Conservation (phyloP, 768 basidiomycete species). For the Leccinum aurantiacum region DNA sequence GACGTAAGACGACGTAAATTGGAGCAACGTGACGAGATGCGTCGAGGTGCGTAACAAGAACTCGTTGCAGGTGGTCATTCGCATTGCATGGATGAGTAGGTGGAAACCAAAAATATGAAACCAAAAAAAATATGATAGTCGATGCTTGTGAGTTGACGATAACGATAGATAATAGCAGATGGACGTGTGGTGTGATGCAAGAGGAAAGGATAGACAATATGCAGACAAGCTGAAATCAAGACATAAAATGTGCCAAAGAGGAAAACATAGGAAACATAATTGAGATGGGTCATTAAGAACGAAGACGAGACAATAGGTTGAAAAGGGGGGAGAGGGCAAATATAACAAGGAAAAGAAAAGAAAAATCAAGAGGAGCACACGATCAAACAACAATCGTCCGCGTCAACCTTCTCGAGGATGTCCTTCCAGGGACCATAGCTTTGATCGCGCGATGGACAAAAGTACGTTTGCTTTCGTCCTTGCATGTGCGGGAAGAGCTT, state of each 20-base stretch:
- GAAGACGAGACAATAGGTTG: constrained; percentile 4
- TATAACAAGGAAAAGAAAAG: not conserved
- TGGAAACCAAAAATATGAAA: not conserved
- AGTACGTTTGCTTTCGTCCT: constrained; percentile 42
- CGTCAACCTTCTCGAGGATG: constrained; percentile 50
- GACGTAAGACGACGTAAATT: constrained; percentile 1
- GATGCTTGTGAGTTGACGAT: constrained; percentile 25
- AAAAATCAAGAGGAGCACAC: not conserved
- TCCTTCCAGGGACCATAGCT: constrained; percentile 70
- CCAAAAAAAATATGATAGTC: not conserved
- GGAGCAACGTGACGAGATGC: constrained; percentile 17
- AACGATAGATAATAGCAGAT: constrained; percentile 37
- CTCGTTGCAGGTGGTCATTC: constrained; percentile 16
- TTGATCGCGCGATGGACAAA: constrained; percentile 72
- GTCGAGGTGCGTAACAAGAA: constrained; percentile 14
- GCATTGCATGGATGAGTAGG: not conserved
- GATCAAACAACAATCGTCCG: constrained; percentile 33
- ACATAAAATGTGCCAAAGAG: constrained; percentile 2
- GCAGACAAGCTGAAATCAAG: constrained; percentile 22
- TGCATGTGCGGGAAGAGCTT: constrained; percentile 30
- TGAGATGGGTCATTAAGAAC: constrained; percentile 17
- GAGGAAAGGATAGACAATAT: constrained; percentile 23
- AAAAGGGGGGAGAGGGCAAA: not conserved
- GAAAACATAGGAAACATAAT: constrained; percentile 19
- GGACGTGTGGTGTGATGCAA: constrained; percentile 20